A percentile compares a stretch with the other conserved stretches of the same genome.
These are phyloP conservation scores for Sporothrix brasiliensis DNA, from an alignment of 2,329 filamentous ascomycete genomes.

Conservation along the genomic window DNA sequence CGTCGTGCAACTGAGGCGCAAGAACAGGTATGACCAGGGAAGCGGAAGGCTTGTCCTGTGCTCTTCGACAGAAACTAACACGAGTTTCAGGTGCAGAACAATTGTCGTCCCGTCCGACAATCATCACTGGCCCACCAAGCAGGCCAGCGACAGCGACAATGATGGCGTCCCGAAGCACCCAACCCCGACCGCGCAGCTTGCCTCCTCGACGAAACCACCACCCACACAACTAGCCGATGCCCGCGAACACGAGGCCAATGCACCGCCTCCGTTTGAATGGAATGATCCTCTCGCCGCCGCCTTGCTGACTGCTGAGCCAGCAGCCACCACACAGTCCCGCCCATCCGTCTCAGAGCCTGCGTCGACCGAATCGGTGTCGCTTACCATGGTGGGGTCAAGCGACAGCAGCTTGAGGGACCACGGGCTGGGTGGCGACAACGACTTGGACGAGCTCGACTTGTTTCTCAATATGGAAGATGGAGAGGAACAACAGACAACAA, in stretches of 20 bases:
- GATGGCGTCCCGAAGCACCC: background rate
- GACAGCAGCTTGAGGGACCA: conserved; percentile 4
- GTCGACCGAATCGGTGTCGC: background rate
- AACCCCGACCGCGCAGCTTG: background rate
- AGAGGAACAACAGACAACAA: background rate
- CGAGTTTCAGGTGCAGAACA: background rate
- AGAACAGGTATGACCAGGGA: conserved; percentile 15
- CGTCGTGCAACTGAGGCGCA: conserved; percentile 28
- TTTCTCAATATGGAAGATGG: background rate
- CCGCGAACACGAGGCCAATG: background rate
- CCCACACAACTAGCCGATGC: background rate
- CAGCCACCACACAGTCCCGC: background rate
- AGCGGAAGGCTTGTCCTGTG: background rate
- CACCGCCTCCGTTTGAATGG: conserved; percentile 4
- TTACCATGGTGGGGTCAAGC: background rate
- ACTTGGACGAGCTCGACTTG: background rate
- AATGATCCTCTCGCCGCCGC: background rate
- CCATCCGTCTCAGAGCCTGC: background rate
- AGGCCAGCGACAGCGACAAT: conserved; percentile 12
- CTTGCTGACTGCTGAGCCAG: background rate
- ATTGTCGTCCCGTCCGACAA: conserved; percentile 14
- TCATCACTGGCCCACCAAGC: background rate
- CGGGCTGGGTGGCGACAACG: conserved; percentile 2
- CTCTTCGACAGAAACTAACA: background rate
- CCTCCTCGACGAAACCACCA: background rate